These are phyloP conservation scores for Ilex aquifolium DNA, from an alignment of 257 asterid species.

Conservation along the genomic window DNA sequence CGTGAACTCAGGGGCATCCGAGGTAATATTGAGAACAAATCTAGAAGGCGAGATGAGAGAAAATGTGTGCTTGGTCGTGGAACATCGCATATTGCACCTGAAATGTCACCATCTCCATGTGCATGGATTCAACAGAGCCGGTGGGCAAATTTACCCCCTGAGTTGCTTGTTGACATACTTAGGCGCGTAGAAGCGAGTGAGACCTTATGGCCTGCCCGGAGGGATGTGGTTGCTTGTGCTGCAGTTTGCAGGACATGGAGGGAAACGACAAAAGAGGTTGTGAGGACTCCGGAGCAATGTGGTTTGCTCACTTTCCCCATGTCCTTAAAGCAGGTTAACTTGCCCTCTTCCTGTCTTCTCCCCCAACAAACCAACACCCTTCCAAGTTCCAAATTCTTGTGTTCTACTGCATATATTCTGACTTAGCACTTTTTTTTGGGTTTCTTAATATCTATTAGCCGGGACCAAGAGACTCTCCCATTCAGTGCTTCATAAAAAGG, in stretches of 20 bases:
- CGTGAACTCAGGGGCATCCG: conserved; percentile 27
- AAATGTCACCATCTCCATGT: conserved; percentile 27
- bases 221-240: conserved; percentile 54
- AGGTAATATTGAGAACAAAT: conserved; percentile 20
- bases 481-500: conserved; percentile 74
- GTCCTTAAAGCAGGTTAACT: conserved; percentile 61
- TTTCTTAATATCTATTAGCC: conserved; percentile 34
- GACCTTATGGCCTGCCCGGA: conserved; percentile 54
- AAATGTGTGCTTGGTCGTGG: conserved; percentile 24
- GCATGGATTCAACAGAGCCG: conserved; percentile 28
- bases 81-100: conserved; percentile 31
- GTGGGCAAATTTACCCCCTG: conserved; percentile 49
- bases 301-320: conserved; percentile 68
- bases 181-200: conserved; percentile 42
- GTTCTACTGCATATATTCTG: neutral
- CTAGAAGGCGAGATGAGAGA: conserved; percentile 24
- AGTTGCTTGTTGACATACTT: conserved; percentile 58
- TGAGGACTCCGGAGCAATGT: conserved; percentile 58
- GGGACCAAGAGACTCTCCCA: conserved; percentile 61
- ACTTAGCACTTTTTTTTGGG: conserved; percentile 5
- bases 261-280: conserved; percentile 39
- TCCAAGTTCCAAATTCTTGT: neutral
- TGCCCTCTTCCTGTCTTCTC: neutral
- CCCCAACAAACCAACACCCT: too few relatives aligned
- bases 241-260: conserved; percentile 73